These are phyloP conservation scores for Penicillium sp. DNA, from an alignment of 2,329 filamentous ascomycete genomes.

Conservation along the genomic window DNA sequence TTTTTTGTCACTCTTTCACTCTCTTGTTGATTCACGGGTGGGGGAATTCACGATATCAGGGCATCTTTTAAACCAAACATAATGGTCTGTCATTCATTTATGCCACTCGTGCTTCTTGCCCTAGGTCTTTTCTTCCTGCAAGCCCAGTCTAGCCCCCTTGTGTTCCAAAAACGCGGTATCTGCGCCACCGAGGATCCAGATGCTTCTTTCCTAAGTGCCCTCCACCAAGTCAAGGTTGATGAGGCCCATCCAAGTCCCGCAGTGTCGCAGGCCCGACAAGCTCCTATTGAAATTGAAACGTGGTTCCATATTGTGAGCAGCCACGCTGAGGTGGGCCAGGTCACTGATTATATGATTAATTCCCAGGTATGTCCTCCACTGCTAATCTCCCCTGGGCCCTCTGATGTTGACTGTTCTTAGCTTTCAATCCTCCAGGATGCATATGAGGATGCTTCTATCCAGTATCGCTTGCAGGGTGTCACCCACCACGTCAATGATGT, in stretches of 20 bases:
- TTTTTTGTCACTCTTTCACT: not conserved
- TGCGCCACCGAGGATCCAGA: conserved; percentile 35
- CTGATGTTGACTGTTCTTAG: conserved; percentile 13
- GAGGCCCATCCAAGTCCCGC: conserved; percentile 11
- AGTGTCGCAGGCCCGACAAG: conserved; percentile 20
- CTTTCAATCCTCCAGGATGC: conserved; percentile 45
- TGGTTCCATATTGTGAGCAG: conserved; percentile 47
- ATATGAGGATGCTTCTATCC: conserved; percentile 48
- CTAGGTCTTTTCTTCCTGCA: conserved; percentile 14
- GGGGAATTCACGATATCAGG: conserved; percentile 7
- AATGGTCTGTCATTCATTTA: conserved; percentile 27
- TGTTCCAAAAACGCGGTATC: conserved; percentile 21
- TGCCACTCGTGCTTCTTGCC: conserved; percentile 21
- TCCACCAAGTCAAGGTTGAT: conserved; percentile 23
- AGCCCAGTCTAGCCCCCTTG: conserved; percentile 18
- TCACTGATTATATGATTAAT: conserved; percentile 36
- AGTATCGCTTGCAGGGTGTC: conserved; percentile 51
- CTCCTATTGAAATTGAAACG: conserved; percentile 38
- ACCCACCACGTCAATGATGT: conserved; percentile 54
- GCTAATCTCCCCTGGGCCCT: not conserved
- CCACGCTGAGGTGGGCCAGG: conserved; percentile 24
- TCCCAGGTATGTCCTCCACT: conserved; percentile 31
- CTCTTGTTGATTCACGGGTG: conserved; percentile 4
- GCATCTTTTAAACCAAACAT: conserved; percentile 14
- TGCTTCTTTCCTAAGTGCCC: conserved; percentile 24